phyloP scores from a whole-genome alignment of 2,329 filamentous ascomycete genomes.

The Colletotrichum endophyticum region DNA sequence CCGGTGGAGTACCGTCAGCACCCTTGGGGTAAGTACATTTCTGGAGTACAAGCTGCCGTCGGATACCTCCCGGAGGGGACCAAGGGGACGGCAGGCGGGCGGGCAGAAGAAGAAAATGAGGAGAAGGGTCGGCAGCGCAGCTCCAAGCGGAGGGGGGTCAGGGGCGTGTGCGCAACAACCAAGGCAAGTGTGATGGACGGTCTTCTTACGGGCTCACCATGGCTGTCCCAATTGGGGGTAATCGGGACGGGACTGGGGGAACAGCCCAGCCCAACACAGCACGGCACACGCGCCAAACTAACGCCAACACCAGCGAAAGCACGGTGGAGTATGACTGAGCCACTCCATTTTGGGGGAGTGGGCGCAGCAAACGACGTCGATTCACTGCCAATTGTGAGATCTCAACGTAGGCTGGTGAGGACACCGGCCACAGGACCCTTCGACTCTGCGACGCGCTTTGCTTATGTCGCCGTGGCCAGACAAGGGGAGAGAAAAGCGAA shows the following conservation, averaged over 20 bases:
- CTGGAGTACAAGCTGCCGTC: neutral
- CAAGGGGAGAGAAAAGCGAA: neutral
- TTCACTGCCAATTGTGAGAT: constrained; percentile 17
- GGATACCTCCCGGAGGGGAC: neutral
- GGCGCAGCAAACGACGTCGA: neutral
- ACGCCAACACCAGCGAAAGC: neutral
- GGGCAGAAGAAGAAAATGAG: neutral
- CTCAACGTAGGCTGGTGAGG: neutral
- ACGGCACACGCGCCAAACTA: neutral
- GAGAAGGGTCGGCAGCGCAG: neutral
- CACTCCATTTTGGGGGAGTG: neutral
- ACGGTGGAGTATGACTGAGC: neutral
- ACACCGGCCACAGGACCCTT: constrained; percentile 7
- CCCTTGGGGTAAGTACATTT: neutral
- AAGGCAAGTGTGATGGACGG: neutral
- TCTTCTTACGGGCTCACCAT: neutral
- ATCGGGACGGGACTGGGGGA: neutral
- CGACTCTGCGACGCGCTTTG: neutral
- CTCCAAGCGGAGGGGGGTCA: neutral
- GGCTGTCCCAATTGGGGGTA: neutral
- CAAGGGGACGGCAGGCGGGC: neutral
- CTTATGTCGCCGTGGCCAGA: neutral
- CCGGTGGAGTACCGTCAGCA: neutral
- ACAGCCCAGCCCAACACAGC: neutral
- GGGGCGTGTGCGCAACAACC: neutral